Conservation (phyloP, 768 basidiomycete genomes). For the Boletus tomentosulus region DNA sequence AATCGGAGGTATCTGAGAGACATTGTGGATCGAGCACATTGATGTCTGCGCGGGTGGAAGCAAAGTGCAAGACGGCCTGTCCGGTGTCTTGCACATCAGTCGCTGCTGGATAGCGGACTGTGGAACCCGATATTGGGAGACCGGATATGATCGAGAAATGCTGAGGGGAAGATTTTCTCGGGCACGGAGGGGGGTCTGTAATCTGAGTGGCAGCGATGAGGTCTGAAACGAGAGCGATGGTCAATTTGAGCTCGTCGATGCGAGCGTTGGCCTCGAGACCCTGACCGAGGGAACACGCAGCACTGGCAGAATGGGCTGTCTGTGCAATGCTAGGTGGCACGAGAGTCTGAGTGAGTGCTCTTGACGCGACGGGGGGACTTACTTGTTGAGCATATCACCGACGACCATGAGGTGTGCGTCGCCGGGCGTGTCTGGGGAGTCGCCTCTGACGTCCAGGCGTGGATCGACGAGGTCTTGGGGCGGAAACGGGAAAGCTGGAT, state of each 20-base stretch:
- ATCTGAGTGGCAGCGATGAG: conserved; percentile 47
- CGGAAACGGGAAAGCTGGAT: conserved; percentile 23
- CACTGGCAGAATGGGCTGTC: conserved; percentile 54
- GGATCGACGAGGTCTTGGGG: conserved; percentile 23
- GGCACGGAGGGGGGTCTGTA: conserved; percentile 30
- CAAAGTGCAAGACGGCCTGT: conserved; percentile 20
- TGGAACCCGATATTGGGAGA: conserved; percentile 35
- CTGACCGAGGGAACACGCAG: conserved; percentile 45
- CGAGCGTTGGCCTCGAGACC: conserved; percentile 45
- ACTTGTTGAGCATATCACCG: conserved; percentile 53
- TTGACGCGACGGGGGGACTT: conserved; percentile 17
- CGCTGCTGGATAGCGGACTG: conserved; percentile 24
- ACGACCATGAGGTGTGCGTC: conserved; percentile 49
- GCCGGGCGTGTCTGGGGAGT: conserved; percentile 31
- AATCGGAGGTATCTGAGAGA: conserved; percentile 34
- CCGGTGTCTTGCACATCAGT: conserved; percentile 23
- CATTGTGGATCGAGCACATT: conserved; percentile 20
- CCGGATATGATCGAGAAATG: conserved; percentile 15
- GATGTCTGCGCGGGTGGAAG: conserved; percentile 13
- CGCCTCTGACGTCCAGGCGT: conserved; percentile 10
- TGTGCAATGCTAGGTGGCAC: conserved; percentile 49
- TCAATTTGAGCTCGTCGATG: conserved; percentile 53
- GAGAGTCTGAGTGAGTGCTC: conserved; percentile 15
- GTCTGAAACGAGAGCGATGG: conserved; percentile 49
- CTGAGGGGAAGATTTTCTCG: conserved; percentile 30